A percentile compares a stretch with the other conserved stretches of the same genome.
Conservation (phyloP, 2,329 filamentous ascomycete genomes). For the Fusarium chaquense region DNA sequence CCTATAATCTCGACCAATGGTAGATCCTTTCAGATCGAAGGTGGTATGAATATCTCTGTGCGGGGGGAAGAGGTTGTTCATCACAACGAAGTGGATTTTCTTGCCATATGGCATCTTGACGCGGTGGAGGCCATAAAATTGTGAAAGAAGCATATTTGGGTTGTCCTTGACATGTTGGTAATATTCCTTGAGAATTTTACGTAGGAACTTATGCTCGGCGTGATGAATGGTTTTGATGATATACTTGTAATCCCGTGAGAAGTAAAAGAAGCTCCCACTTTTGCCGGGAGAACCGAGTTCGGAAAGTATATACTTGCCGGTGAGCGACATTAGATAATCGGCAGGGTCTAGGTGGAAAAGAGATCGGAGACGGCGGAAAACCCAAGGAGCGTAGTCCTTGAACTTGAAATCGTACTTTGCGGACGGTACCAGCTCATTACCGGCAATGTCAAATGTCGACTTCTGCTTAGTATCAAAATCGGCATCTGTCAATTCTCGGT, state of each 20-base stretch:
- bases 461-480: constrained; percentile 97
- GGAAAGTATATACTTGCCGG: constrained; percentile 97
- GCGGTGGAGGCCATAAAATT: constrained; percentile 96
- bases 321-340: constrained; percentile 97
- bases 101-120: constrained; percentile 98
- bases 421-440: constrained; percentile 96
- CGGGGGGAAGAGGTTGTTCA: constrained; percentile 99
- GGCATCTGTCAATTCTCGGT: constrained; percentile 86
- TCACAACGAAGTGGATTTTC: constrained; percentile 99
- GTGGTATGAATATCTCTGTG: constrained; percentile 98
- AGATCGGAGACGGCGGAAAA: constrained; percentile 90
- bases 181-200: constrained; percentile 89
- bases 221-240: constrained; percentile 99
- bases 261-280: constrained; percentile 99
- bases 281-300: constrained; percentile 97
- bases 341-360: constrained; percentile 94
- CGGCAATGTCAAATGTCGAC: constrained; percentile 98
- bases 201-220: constrained; percentile 87
- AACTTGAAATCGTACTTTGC: constrained; percentile 99
- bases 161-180: constrained; percentile 93
- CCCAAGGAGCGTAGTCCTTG: constrained; percentile 99
- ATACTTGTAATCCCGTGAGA: constrained; percentile 99
- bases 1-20: constrained; percentile 88
- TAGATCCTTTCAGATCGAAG: constrained; percentile 97
- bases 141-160: constrained; percentile 95